Conservation (phyloP, 768 basidiomycete species). For the Cytidiella melzeri region DNA sequence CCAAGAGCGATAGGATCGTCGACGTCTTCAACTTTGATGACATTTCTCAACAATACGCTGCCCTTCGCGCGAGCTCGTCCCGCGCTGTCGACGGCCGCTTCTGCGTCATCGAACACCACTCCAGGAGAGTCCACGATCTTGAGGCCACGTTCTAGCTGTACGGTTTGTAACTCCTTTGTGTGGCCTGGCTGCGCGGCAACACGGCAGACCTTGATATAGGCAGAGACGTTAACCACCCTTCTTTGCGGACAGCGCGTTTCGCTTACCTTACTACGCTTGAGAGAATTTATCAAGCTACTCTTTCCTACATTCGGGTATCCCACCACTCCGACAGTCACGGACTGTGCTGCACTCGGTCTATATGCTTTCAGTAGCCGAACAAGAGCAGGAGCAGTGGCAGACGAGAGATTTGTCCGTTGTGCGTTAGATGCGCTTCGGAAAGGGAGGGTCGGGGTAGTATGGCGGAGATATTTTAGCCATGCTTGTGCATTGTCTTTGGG, state of each 20-base stretch:
- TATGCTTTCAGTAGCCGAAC: conserved; percentile 81
- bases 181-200: conserved; percentile 94
- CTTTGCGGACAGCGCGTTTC: no score
- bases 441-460: conserved; percentile 87
- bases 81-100: conserved; percentile 34
- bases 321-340: conserved; percentile 83
- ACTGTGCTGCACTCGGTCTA: conserved; percentile 57
- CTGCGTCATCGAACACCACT: conserved; percentile 89
- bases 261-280: conserved; percentile 77
- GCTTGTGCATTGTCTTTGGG: conserved; percentile 81
- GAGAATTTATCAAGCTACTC: conserved; percentile 87
- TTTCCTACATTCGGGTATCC: conserved; percentile 99
- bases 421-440: conserved; percentile 77
- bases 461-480: conserved; percentile 90
- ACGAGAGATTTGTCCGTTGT: conserved; percentile 78
- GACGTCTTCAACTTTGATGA: conserved; percentile 85
- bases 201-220: conserved; percentile 83
- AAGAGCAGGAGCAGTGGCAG: conserved; percentile 67
- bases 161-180: conserved; percentile 85
- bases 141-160: conserved; percentile 90
- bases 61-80: conserved; percentile 37
- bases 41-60: conserved; percentile 78
- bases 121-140: conserved; percentile 94
- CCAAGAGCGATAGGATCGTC: conserved; percentile 88
- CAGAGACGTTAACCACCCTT: no score